phyloP scores from a whole-genome alignment of 1,284 basidiomycete species.

The Laetiporus sulphureus region DNA sequence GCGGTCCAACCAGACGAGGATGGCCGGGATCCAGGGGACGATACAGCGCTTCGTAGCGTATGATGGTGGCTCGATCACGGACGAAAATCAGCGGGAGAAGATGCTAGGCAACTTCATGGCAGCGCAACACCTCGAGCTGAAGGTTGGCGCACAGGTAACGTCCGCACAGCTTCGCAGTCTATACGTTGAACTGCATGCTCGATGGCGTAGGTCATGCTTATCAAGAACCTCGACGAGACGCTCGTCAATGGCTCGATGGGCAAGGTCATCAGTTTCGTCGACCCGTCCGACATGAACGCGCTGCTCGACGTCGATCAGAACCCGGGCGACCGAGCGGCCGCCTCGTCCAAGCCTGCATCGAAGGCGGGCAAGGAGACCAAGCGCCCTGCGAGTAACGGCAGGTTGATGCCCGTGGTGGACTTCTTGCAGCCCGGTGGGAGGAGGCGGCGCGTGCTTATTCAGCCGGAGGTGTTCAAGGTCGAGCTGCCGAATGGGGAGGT shows the following conservation, averaged over 20 bases:
- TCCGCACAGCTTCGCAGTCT: neutral
- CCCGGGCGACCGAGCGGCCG: constrained; percentile 7
- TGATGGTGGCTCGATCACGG: constrained; percentile 46
- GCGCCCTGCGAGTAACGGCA: constrained; percentile 7
- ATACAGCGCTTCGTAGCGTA: constrained; percentile 31
- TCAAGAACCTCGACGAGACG: constrained; percentile 66
- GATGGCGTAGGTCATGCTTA: constrained; percentile 36
- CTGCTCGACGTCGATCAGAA: constrained; percentile 19
- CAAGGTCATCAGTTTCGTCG: constrained; percentile 54
- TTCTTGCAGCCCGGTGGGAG: constrained; percentile 33
- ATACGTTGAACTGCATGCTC: neutral
- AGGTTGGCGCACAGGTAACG: constrained; percentile 24
- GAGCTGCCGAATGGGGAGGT: constrained; percentile 81
- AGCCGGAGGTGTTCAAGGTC: constrained; percentile 77
- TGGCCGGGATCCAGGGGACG: constrained; percentile 33
- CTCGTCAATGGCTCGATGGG: constrained; percentile 86
- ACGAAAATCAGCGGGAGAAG: constrained; percentile 26
- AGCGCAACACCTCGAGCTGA: constrained; percentile 20
- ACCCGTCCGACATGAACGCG: constrained; percentile 15
- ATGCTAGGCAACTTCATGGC: constrained; percentile 32
- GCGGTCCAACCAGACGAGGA: constrained; percentile 60
- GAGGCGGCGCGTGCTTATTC: constrained; percentile 36
- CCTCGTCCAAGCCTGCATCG: constrained; percentile 16
- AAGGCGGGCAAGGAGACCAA: constrained; percentile 16
- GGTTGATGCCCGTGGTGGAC: constrained; percentile 28